Base-by-base conservation (phyloP, 2,329 filamentous ascomycete genomes). In the Xylariaceae sp. region DNA sequence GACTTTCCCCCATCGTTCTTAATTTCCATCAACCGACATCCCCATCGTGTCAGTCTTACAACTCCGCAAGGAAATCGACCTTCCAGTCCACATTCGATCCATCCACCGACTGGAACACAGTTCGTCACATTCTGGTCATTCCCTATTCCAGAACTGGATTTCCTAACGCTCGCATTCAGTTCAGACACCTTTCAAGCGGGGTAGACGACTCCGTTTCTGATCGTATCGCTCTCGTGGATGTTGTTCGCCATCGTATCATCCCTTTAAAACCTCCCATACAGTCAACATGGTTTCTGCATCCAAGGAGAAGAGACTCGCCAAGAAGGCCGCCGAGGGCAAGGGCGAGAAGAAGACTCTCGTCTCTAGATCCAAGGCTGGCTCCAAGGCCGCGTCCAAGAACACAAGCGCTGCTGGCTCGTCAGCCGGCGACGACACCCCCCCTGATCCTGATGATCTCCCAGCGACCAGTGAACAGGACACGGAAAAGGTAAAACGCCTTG, bases 401-500 rank as follows among this genome's bases (percentile, higher is more conserved):
- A 50, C 56, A 50, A 60, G 59, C 11, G 56, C 59, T 32, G 73
- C 67, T 60, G 74, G 80, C 41, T 88, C 86, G 8, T 81, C 84
- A 51, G 83, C 86, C 67, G 87, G 86, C 66, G 87, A 92, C 64
- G 86, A 87, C 60, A 73, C 71, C 43, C 75, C 78, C 31, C 75
- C 80, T 54, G 71, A 84, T 65, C 74, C 86, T 61, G 86, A 91
- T 66, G 86, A 88, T 51, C 80, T 81, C 65, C 82, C 86, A 61
- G 87, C 86, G 57, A 89, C 85, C 63, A 79, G 50, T n/a, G 59
- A 60, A 4, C 50, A 84, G 57, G 81, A 79, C 65, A 75, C 86
- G 72, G 85, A 87, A 64, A 87, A 87, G 70, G 86, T 96, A 62
- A 88, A 91, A 78, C 91, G 91, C 71, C 81, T 99, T 64, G 86